Evolutionary conservation across 164 flowering plant genomes (phyloP), one percentile per base, ranked within the genome.

Genomic region (Magnolia officinalis): DNA sequence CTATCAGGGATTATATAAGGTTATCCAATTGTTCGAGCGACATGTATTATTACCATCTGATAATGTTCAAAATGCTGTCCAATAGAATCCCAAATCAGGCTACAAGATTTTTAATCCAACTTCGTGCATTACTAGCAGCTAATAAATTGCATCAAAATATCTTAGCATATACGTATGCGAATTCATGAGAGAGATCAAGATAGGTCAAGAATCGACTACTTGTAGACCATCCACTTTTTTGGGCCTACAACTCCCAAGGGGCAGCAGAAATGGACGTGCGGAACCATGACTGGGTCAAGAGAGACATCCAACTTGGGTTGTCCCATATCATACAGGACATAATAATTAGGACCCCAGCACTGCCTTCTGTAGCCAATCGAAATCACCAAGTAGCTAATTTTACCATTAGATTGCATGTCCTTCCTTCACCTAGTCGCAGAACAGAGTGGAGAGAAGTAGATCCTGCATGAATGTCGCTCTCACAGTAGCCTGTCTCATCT

Each of bases 391-490:
- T 16, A 29, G 50, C 71, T 31, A 19, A 31, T 3, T 14, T 20
- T 58, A 55, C 51, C 71, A 18, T 31, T 31, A 5, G 31, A 68
- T 16, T 68, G 50, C 50, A 7, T 8, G 8, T 5, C n/a, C 23
- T 18, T 71, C 67, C 75, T 79, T 80, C 67, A 29, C 55, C 81
- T 86, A 86, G 74, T 91, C 87, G 2, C 77, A 83, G 69, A 86
- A 73, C 61, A 93, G 85, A 24, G 92, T 85, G 49, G 94, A 86
- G 69, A 88, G 82, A 73, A 93, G 80, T 82, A 93, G 77, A 82
- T 93, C 95, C 76, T 90, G 97, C 77, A 91, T 78, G 76, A 93
- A 93, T 50, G 86, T 84, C 21, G 94, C 90, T 86, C 92, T 87
- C 51, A 88, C 93, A 31, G 89, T 78, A 49, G 87, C 95, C 81